Percentiles rank a stretch among this genome's conserved stretches.
These are phyloP conservation scores for Auricularia sp. DNA, from an alignment of 768 basidiomycete species.

Conservation along the genomic window DNA sequence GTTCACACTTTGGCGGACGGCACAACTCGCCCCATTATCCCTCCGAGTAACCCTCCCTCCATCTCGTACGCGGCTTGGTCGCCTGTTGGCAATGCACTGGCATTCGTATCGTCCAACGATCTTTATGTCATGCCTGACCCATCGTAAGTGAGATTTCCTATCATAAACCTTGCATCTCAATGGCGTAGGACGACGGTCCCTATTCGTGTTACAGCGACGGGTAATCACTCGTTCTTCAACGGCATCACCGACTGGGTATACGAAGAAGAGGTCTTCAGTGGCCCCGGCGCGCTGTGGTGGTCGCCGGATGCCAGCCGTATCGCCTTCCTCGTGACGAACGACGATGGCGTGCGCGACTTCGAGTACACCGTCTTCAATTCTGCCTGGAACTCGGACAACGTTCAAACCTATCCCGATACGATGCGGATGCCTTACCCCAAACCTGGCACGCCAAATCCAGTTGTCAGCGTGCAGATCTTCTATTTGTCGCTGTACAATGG, in stretches of 20 bases:
- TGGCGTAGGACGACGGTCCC: constrained; percentile 28
- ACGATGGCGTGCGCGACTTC: constrained; percentile 79
- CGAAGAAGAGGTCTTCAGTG: constrained; percentile 79
- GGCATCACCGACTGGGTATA: constrained; percentile 98
- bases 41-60: constrained; percentile 56
- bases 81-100: constrained; percentile 62
- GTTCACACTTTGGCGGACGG: constrained; percentile 70
- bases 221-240: constrained; percentile 78
- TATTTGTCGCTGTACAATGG: constrained; percentile 33
- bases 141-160: constrained; percentile 32
- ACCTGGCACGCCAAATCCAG: constrained; percentile 81
- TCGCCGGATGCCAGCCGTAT: constrained; percentile 59
- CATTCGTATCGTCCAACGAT: constrained; percentile 80
- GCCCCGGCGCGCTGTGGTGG: constrained; percentile 81
- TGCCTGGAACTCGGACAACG: constrained; percentile 51
- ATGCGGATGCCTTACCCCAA: constrained; percentile 75
- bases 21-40: constrained; percentile 57
- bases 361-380: constrained; percentile 90
- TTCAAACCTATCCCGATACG: constrained; percentile 65
- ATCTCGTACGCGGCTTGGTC: constrained; percentile 83
- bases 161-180: constrained; percentile 1
- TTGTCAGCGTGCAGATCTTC: constrained; percentile 76
- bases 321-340: constrained; percentile 82
- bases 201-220: constrained; percentile 72
- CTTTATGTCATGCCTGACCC: constrained; percentile 72